A percentile compares a stretch with the other conserved stretches of the same genome.
phyloP scores from a whole-genome alignment of 495 filamentous ascomycete genomes.

The Neurospora sp. region DNA sequence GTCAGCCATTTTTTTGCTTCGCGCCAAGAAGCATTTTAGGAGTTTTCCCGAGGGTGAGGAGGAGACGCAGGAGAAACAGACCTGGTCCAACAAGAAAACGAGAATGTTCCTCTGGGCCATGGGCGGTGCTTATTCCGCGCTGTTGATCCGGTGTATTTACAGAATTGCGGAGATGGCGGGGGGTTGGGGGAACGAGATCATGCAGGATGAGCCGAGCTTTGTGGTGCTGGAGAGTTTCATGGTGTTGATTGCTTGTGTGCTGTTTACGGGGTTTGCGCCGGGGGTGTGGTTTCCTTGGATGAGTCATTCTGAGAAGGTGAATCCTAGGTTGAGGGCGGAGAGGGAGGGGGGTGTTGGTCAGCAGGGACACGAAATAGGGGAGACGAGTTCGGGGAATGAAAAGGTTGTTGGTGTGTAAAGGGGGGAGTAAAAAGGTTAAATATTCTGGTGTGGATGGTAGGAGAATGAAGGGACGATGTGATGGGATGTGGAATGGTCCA shows the following conservation, averaged over 20 bases:
- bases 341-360: not conserved
- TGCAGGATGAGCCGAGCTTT: slow-evolving; percentile 56
- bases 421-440: not conserved
- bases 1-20: slow-evolving; percentile 37
- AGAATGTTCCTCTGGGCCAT: slow-evolving; percentile 41
- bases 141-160: slow-evolving; percentile 60
- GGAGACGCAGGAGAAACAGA: slow-evolving; percentile 13
- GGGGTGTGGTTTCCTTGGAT: slow-evolving; percentile 33
- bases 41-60: slow-evolving; percentile 3
- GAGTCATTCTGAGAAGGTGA: slow-evolving; percentile 8
- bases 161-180: slow-evolving; percentile 59
- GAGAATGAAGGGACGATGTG: not conserved
- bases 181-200: slow-evolving; percentile 56
- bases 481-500: not conserved
- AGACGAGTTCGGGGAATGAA: not conserved
- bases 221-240: slow-evolving; percentile 47
- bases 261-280: slow-evolving; percentile 28
- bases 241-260: slow-evolving; percentile 25
- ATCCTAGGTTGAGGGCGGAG: not conserved
- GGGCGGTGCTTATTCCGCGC: slow-evolving; percentile 44
- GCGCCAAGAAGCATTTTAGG: slow-evolving; percentile 27
- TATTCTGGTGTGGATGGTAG: not conserved
- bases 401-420: not conserved
- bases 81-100: slow-evolving; percentile 30
- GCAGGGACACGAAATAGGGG: not conserved